Percentiles rank a stretch among this genome's conserved stretches.
These are phyloP conservation scores for Penicillium goetzii DNA, from an alignment of 495 filamentous ascomycete species.

Conservation along the genomic window DNA sequence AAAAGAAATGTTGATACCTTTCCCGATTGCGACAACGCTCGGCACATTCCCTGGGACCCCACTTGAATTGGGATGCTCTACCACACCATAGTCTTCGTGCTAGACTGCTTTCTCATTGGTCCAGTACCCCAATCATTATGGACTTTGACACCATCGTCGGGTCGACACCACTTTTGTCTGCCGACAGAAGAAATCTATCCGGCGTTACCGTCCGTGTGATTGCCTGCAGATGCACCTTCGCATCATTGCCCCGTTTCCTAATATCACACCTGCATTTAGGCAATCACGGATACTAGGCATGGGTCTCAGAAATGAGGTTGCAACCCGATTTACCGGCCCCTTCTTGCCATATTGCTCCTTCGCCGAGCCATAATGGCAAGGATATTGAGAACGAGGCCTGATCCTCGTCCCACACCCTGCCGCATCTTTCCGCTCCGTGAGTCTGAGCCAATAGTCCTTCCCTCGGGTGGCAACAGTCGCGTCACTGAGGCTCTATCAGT, in stretches of 20 bases:
- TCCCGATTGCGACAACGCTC: conserved; percentile 27
- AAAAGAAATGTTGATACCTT: conserved; percentile 20
- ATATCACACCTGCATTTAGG: conserved; percentile 23
- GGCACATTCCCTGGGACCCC: conserved; percentile 29
- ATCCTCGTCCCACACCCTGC: conserved; percentile 30
- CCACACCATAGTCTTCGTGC: conserved; percentile 12
- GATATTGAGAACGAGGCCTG: conserved; percentile 26
- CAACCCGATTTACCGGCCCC: conserved; percentile 28
- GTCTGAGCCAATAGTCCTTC: conserved; percentile 33
- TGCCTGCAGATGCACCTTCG: conserved; percentile 27
- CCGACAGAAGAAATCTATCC: conserved; percentile 20
- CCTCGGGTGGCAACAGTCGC: conserved; percentile 31
- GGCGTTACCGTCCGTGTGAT: conserved; percentile 32
- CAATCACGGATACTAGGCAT: conserved; percentile 23
- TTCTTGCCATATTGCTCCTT: conserved; percentile 10
- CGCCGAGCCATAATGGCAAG: conserved; percentile 27
- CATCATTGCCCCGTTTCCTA: conserved; percentile 19
- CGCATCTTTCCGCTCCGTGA: conserved; percentile 31
- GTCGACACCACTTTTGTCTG: conserved; percentile 17
- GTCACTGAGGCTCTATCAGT: conserved; percentile 41
- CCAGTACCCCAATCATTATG: conserved; percentile 26
- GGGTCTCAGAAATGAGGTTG: conserved; percentile 33
- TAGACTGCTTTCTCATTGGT: conserved; percentile 29
- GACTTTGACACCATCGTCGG: conserved; percentile 24
- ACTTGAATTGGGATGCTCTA: conserved; percentile 22